A percentile compares a stretch with the other conserved stretches of the same genome.
These are phyloP conservation scores for Knufia petricola DNA, from an alignment of 2,329 filamentous ascomycete genomes.

Conservation along the genomic window DNA sequence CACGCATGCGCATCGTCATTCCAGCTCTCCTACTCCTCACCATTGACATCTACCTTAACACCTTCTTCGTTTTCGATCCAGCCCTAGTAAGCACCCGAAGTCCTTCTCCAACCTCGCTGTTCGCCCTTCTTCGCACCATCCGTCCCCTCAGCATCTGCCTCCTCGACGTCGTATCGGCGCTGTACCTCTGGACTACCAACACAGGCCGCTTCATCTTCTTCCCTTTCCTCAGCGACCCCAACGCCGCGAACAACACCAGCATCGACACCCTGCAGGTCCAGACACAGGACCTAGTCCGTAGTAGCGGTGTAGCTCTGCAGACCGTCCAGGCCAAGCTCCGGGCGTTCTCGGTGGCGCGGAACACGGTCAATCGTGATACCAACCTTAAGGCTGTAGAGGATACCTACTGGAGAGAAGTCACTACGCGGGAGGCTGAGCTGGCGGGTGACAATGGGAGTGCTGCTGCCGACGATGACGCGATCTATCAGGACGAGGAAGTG, in stretches of 20 bases:
- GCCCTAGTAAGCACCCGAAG: conserved; percentile 19
- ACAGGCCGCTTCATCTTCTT: conserved; percentile 70
- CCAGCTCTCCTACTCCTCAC: conserved; percentile 51
- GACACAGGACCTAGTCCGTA: conserved; percentile 28
- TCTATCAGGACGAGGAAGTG: conserved; percentile 61
- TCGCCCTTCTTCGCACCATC: conserved; percentile 57
- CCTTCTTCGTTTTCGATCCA: conserved; percentile 49
- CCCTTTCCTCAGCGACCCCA: conserved; percentile 37
- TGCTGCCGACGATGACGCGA: conserved; percentile 58
- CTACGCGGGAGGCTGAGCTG: conserved; percentile 53
- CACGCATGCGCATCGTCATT: conserved; percentile 49
- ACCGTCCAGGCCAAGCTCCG: conserved; percentile 56
- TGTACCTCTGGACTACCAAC: conserved; percentile 61
- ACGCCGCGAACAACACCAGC: conserved; percentile 54
- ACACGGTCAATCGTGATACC: conserved; percentile 66
- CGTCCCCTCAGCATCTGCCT: conserved; percentile 56
- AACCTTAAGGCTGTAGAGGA: conserved; percentile 56
- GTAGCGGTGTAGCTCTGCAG: conserved; percentile 47
- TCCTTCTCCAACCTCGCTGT: conserved; percentile 40
- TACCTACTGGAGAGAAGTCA: conserved; percentile 59
- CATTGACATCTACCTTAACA: conserved; percentile 57
- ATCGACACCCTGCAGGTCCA: conserved; percentile 40
- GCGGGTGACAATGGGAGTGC: conserved; percentile 48
- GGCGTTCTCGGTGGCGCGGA: conserved; percentile 66
- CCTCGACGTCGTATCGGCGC: conserved; percentile 55